phyloP scores from a whole-genome alignment of 2,329 filamentous ascomycete species.

The Huntiella omanensis region DNA sequence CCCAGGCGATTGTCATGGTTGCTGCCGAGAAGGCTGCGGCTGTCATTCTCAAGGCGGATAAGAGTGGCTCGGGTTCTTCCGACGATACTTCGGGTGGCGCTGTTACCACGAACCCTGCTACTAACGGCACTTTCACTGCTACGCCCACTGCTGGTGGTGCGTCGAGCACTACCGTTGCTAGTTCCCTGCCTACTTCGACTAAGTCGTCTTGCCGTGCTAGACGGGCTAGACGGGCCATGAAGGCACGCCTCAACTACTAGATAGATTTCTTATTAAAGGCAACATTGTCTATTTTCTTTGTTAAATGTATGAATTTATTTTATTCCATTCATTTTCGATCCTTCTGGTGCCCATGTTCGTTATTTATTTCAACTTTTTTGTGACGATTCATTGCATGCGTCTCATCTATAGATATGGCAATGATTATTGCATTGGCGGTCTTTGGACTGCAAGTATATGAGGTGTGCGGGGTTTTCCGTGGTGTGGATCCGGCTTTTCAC shows the following conservation, averaged over 20 bases:
- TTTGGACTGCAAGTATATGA: too few species aligned
- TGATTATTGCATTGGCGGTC: too few species aligned
- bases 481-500: too few species aligned
- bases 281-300: too few species aligned
- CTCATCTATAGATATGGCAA: too few species aligned
- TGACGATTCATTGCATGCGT: too few species aligned
- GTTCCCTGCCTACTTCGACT: not conserved
- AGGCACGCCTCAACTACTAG: not conserved
- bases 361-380: too few species aligned
- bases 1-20: conserved; percentile 44
- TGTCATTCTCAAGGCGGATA: conserved; percentile 9
- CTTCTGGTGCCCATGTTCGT: too few species aligned
- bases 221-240: not conserved
- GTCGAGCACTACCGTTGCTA: not conserved
- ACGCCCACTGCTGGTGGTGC: not conserved
- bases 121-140: not conserved
- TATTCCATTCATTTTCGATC: too few species aligned
- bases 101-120: not conserved
- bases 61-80: not conserved
- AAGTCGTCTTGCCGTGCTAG: not conserved
- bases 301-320: too few species aligned
- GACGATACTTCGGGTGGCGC: not conserved
- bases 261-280: too few species aligned
- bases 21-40: conserved; percentile 43
- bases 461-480: too few species aligned